Evolutionary conservation across 352 stramenopile species (phyloP).

Genomic region (Globisporangium yorkense): DNA sequence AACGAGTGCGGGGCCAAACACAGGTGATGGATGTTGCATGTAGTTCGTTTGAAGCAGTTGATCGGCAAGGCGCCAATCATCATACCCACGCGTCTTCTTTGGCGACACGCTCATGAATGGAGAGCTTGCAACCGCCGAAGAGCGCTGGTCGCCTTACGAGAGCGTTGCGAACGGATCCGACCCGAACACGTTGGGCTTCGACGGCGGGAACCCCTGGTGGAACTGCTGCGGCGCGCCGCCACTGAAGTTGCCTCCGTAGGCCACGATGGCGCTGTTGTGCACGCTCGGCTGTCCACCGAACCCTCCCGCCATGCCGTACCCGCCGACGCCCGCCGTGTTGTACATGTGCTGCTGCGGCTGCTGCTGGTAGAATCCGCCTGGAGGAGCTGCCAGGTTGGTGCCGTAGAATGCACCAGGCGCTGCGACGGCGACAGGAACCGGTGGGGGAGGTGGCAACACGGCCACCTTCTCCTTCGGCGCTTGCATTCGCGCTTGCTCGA

Average conservation of each 20-base stretch:
- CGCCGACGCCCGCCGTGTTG: conserved; percentile 16
- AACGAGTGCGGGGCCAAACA: background rate
- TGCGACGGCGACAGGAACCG: conserved; percentile 1
- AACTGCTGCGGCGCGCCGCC: conserved; percentile 27
- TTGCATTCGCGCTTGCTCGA: conserved; percentile 62
- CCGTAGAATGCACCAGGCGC: conserved; percentile 18
- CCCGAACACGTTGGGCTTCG: conserved; percentile 19
- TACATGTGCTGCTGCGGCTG: conserved; percentile 37
- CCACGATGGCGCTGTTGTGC: conserved; percentile 12
- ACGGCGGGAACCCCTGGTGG: conserved; percentile 24
- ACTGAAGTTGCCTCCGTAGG: conserved; percentile 17
- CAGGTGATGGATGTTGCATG: background rate
- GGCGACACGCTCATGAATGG: too few species aligned
- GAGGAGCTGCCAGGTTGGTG: conserved; percentile 9
- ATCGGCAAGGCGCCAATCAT: too few species aligned
- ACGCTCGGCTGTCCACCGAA: conserved; percentile 4
- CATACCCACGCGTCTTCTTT: background rate
- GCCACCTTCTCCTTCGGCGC: conserved; percentile 60
- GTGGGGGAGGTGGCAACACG: conserved; percentile 37
- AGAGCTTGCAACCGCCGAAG: background rate
- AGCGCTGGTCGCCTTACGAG: conserved; percentile 18
- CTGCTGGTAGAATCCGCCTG: conserved; percentile 21
- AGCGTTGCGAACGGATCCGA: conserved; percentile 60
- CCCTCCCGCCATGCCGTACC: conserved; percentile 18
- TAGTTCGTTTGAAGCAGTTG: background rate